Base-by-base conservation (phyloP, 2,329 filamentous ascomycete genomes). In the Periconia sp. region DNA sequence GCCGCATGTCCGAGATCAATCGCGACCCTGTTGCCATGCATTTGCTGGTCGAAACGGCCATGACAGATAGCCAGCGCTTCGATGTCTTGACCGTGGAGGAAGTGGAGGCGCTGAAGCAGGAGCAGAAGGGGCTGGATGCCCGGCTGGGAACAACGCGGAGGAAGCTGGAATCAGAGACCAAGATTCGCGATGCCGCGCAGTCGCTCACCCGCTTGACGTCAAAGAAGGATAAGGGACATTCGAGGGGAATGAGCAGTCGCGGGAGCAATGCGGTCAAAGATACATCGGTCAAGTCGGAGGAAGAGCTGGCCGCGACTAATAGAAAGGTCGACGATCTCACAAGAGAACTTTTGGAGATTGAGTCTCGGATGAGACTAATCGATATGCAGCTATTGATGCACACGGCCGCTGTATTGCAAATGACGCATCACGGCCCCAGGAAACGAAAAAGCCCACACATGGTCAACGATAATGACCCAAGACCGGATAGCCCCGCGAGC, bases 31-130 rank as follows among this genome's bases (percentile, higher is more conserved):
- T 99, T 43, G 89, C 92, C 64, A 87, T 96, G 71, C 95, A 97
- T 72, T 79, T 99, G 45, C 83, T 99, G 54, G 92, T 94, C 57
- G 93, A 97, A 77, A 97, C 91, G 18, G 94, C 94, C 18, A 84
- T 99, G 55, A 85, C 87, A 55, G 94, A 99, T 75, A 95, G 92
- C 77, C 88, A 87, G 68, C 79, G 86, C 63, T 99, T 87, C 72
- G 87, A 93, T 68, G 87, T 99, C 20, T 73, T 99, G 56, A 91
- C 92, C 0, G 90, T 93, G 62, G 92, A 96, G 70, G 92, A 97
- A 75, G 88, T 97, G 30, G 94, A 97, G 61, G 83, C 85, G 45
- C 77, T 97, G 65, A 99, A 97, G 81, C 96, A 92, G 72, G 91
- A 96, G 77, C 84, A 87, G 58, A 83, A 85, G 54, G 79, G 85